A percentile compares a stretch with the other conserved stretches of the same genome.
phyloP scores from a whole-genome alignment of 495 filamentous ascomycete species.

The Penicillium flavigenum region DNA sequence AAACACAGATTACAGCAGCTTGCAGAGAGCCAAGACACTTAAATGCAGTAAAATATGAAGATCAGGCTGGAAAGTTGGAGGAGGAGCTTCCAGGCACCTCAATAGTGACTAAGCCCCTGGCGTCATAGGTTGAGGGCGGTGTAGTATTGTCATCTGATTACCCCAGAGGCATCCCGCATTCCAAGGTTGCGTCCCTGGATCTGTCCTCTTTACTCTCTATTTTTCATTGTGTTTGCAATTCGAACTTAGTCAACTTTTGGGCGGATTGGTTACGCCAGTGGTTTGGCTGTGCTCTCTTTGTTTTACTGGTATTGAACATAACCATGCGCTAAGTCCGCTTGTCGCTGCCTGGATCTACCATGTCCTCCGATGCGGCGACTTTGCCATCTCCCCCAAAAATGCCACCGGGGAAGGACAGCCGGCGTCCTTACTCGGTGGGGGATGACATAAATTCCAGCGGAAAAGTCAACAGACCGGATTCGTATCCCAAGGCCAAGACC shows the following conservation, averaged over 20 bases:
- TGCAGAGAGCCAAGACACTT: conserved; percentile 7
- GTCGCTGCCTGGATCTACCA: conserved; percentile 31
- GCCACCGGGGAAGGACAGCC: conserved; percentile 37
- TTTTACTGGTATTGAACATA: background rate
- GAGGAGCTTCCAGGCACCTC: conserved; percentile 24
- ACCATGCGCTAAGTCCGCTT: conserved; percentile 31
- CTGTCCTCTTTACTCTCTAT: conserved; percentile 13
- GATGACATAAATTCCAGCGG: conserved; percentile 34
- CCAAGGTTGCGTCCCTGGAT: conserved; percentile 19
- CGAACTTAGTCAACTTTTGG: background rate
- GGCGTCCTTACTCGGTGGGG: conserved; percentile 31
- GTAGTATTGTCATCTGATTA: conserved; percentile 29
- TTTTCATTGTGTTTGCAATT: conserved; percentile 18
- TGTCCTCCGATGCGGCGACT: conserved; percentile 47
- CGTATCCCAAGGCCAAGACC: conserved; percentile 27
- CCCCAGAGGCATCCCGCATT: conserved; percentile 25
- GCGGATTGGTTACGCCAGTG: background rate
- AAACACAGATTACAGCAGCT: background rate
- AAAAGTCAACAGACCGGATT: conserved; percentile 26
- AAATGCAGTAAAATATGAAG: conserved; percentile 16
- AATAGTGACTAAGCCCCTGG: conserved; percentile 31
- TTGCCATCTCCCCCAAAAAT: conserved; percentile 42
- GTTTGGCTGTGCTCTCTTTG: background rate
- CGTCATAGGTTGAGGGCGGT: conserved; percentile 39
- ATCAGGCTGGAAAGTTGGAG: conserved; percentile 13